These are phyloP conservation scores for Neurospora sublineolata DNA, from an alignment of 495 filamentous ascomycete genomes.

Conservation along the genomic window DNA sequence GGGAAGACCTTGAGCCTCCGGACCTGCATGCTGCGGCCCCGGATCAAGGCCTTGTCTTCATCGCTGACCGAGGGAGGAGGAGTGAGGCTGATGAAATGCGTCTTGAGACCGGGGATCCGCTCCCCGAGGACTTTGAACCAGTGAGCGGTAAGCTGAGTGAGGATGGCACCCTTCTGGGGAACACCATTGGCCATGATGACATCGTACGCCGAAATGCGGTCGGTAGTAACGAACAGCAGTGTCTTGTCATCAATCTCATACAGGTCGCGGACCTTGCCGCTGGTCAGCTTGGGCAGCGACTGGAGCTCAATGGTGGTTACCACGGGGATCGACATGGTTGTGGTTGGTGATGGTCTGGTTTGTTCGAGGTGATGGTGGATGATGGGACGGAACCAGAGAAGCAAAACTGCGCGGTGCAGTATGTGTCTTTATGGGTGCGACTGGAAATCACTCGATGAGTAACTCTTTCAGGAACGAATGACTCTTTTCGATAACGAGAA, in stretches of 20 bases:
- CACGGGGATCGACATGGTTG: constrained; percentile 6
- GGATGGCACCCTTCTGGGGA: constrained; percentile 69
- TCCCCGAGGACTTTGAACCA: constrained; percentile 71
- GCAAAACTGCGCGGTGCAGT: not conserved
- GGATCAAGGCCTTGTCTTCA: constrained; percentile 35
- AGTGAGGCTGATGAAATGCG: constrained; percentile 63
- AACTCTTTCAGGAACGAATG: not conserved
- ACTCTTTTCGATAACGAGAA: not conserved
- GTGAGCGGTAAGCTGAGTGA: constrained; percentile 71
- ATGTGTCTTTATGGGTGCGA: not conserved
- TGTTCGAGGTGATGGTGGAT: not conserved
- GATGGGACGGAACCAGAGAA: not conserved
- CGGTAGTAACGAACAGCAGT: constrained; percentile 71
- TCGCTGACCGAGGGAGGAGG: constrained; percentile 46
- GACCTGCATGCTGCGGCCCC: constrained; percentile 71
- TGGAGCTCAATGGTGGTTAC: constrained; percentile 19
- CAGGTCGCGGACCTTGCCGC: constrained; percentile 71
- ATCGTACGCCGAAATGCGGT: constrained; percentile 93
- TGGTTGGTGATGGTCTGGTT: not conserved
- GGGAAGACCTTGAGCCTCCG: constrained; percentile 67
- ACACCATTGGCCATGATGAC: constrained; percentile 85
- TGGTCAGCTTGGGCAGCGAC: constrained; percentile 25
- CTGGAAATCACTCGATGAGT: not conserved
- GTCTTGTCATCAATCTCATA: constrained; percentile 64
- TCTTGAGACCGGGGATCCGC: constrained; percentile 54